phyloP scores from a whole-genome alignment of 805 yeast genomes.

The Torulaspora quercuum region DNA sequence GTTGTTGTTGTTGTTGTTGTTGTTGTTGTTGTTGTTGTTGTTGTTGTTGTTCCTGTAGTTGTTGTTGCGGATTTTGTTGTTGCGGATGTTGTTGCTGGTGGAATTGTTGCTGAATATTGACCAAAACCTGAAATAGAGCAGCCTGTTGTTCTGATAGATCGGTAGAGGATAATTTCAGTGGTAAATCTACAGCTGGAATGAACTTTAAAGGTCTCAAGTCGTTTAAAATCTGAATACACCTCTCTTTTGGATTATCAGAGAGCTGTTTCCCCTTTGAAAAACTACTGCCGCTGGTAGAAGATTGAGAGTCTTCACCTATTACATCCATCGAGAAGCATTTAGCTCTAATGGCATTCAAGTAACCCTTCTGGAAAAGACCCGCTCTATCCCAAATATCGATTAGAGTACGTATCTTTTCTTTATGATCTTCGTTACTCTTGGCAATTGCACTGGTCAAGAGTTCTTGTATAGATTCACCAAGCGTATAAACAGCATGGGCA shows the following conservation, averaged over 20 bases:
- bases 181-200: constrained; percentile 24
- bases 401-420: constrained; percentile 74
- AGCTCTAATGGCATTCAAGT: constrained; percentile 52
- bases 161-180: constrained; percentile 23
- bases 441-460: constrained; percentile 61
- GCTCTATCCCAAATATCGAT: constrained; percentile 92
- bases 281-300: constrained; percentile 55
- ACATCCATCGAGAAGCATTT: constrained; percentile 47
- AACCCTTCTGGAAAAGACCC: constrained; percentile 62
- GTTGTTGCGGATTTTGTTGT: constrained; percentile 6
- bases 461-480: constrained; percentile 61
- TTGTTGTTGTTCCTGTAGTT: constrained; percentile 11
- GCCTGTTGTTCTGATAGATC: constrained; percentile 40
- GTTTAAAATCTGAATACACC: constrained; percentile 32
- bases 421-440: constrained; percentile 53
- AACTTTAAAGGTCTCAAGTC: constrained; percentile 21
- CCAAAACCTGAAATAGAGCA: constrained; percentile 42
- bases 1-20: constrained; percentile 13
- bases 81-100: constrained; percentile 20
- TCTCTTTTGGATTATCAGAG: constrained; percentile 39
- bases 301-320: constrained; percentile 43
- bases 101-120: constrained; percentile 35
- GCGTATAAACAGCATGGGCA: constrained; percentile 66
- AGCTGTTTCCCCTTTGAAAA: constrained; percentile 48
- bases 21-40: constrained; percentile 16